Base-by-base conservation (phyloP, 208 protist genomes). In the Leptomonas seymouri region DNA sequence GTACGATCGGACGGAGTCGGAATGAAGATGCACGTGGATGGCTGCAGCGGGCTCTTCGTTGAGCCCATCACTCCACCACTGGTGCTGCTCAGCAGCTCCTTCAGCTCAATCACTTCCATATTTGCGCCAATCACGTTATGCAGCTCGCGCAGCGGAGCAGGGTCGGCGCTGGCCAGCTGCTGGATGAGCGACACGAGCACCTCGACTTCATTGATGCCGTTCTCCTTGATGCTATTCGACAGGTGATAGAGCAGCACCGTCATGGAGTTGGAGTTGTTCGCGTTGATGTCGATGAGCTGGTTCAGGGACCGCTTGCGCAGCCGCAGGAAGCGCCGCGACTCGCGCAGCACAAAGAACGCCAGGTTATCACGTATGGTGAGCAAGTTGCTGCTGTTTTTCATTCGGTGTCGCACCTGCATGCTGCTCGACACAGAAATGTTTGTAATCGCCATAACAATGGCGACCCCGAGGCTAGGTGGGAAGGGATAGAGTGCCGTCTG, bases 401-500 rank as follows among this genome's bases (percentile, higher is more conserved):
- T 97, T 23, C 76, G 77, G 63, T 81, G 86, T 5, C 92, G 86
- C 55, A 95, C 87, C 85, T 82, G 89, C 45, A 90, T 86, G 81
- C 86, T 91, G 77, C 91, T 97, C 42, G 86, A 87, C 25, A 97
- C 89, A 23, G 92, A 91, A 64, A 97, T 91, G 46, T 81, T 79
- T 44, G 80, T 94, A 67, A 97, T 93, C 28, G 83, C 75, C 59
- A 80, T 78, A 23, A 95, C 86, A 28, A 97, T 86, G 23, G 89
- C 85, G 18, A 91, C 69, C 14, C 84, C 87, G 12, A 97, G 75
- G 25, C 79, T 16, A 3, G 82, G 56, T 4, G 89, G 86, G 15
- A 95, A 82, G 4, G 87, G 90, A 21, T 67, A 31, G 51, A 95
- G 60, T 0, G 84, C 57, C 36, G 80, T 67, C 39, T 94, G 81